A percentile compares a stretch with the other conserved stretches of the same genome.
Conservation (phyloP, 2,329 filamentous ascomycete genomes). For the Penicillium vulpinum region DNA sequence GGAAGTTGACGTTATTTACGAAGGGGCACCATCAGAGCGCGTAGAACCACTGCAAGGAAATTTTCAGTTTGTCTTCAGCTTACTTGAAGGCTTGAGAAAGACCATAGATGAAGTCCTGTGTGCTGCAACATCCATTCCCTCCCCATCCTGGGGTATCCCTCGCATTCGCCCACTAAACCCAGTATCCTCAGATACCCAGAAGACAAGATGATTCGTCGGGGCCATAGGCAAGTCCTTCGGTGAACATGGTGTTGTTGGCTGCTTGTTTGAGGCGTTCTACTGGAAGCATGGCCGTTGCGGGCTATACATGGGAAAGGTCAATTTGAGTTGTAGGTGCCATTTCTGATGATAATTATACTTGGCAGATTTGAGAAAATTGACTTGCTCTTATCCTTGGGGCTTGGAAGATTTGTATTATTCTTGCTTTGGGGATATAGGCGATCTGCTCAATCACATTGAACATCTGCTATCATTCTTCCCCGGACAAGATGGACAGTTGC, state of each 20-base stretch:
- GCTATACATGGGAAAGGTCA: conserved; percentile 46
- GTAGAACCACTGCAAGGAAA: conserved; percentile 24
- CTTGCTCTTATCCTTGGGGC: neutral
- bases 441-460: conserved; percentile 3
- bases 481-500: neutral
- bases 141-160: conserved; percentile 72
- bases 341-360: neutral
- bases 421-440: conserved; percentile 6
- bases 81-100: conserved; percentile 57
- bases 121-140: conserved; percentile 68
- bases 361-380: neutral
- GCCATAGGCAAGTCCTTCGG: conserved; percentile 70
- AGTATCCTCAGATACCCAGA: conserved; percentile 75
- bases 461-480: neutral
- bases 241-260: conserved; percentile 55
- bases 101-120: conserved; percentile 56
- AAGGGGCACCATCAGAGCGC: conserved; percentile 57
- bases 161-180: conserved; percentile 66
- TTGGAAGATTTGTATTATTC: neutral
- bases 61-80: neutral
- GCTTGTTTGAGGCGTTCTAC: conserved; percentile 60
- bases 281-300: conserved; percentile 62
- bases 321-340: conserved; percentile 26
- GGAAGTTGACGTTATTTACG: conserved; percentile 57
- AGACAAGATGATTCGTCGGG: conserved; percentile 72